Evolutionary conservation across 2,329 filamentous ascomycete species (phyloP), one percentile per base, ranked within the genome.

Genomic region (Penicillium thymicola): DNA sequence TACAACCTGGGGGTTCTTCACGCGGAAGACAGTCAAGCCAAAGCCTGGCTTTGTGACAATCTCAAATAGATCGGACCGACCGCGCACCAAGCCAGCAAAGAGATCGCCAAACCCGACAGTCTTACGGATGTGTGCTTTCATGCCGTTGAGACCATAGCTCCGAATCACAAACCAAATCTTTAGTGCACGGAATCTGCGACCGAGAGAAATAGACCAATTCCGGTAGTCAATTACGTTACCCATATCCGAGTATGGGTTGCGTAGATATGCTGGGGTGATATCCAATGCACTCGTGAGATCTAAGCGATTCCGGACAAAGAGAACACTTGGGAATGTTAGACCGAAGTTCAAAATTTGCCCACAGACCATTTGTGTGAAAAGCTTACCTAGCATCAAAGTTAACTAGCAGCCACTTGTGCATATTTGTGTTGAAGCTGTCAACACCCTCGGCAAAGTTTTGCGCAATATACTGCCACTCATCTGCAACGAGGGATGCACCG

Each of bases 161-260:
- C 93, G 82, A 66, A 97, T 78, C 8, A 97, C 92, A 71, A 97
- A 97, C 93, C 93, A 97, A 61, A 96, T 87, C 78, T 97, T 97
- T 56, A 97, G 77, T 3, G 88, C 86, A 58, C 93, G 84, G 82
- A 97, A 97, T 16, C 93, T 82, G 3, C 93, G 82, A 9, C 93
- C 93, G 0, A 97, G 85, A 0, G 93, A 92, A 67, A 97, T 95
- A 76, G 96, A 92, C 93, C 93, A 97, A 79, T 97, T 92, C 45
- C 93, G 85, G 78, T 96, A 97, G 75, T 97, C 93, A 25, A 91
- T 96, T 1, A 97, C 93, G 2, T 93, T 82, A 0, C 91, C 92
- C 37, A 82, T 84, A 65, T 94, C 90, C 4, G 88, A 89, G 76
- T 87, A 91, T 4, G 85, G 78, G 75, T 97, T 97, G 61, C 86